Evolutionary conservation across 352 stramenopile species (phyloP).

Genomic region (Phytophthora idaei): DNA sequence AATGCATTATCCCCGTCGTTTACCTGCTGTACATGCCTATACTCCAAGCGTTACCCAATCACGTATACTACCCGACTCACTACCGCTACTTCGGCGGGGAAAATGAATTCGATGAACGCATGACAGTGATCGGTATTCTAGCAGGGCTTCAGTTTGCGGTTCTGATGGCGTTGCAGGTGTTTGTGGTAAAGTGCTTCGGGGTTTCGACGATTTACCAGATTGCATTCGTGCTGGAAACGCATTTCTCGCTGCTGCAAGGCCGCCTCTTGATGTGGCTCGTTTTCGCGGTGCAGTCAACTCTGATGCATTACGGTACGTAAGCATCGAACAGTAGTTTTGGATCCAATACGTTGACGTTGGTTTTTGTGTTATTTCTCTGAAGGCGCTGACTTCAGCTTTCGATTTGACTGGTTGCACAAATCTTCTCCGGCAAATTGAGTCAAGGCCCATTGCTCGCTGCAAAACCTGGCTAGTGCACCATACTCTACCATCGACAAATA

Average conservation of each 20-base stretch:
- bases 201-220: constrained; percentile 46
- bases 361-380: no score
- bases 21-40: constrained; percentile 31
- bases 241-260: constrained; percentile 42
- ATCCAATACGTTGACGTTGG: no score
- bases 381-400: no score
- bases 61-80: constrained; percentile 30
- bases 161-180: constrained; percentile 32
- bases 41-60: constrained; percentile 32
- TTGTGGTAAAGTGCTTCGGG: constrained; percentile 28
- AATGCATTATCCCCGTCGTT: constrained; percentile 40
- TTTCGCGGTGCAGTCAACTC: constrained; percentile 32
- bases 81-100: no score
- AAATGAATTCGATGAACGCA: no score
- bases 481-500: no score
- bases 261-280: constrained; percentile 27
- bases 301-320: constrained; percentile 33
- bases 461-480: no score
- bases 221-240: constrained; percentile 54
- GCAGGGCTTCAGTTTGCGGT: constrained; percentile 22
- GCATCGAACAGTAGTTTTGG: no score
- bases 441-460: no score
- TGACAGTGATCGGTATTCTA: constrained; percentile 18
- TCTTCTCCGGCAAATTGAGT: no score
- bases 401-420: no score